These are phyloP conservation scores for Mychonastes homosphaera DNA, from an alignment of 139 green algal genomes.

Conservation along the genomic window DNA sequence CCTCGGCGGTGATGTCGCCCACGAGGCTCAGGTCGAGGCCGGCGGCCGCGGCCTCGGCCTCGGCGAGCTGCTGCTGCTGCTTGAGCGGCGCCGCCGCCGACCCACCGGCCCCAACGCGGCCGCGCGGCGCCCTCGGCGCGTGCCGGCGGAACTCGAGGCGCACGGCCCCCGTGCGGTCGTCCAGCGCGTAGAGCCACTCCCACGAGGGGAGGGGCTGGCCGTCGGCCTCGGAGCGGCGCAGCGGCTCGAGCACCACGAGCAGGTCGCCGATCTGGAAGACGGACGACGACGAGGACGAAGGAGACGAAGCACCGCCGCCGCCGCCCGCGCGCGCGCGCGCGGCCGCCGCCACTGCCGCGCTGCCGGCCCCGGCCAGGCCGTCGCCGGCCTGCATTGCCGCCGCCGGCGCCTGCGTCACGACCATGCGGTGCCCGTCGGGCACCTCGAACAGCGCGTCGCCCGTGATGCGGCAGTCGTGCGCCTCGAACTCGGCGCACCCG, in stretches of 20 bases:
- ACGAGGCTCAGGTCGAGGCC: no score
- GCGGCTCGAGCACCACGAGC: background rate
- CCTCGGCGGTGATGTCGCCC: no score
- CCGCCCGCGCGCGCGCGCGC: background rate
- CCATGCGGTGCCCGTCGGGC: constrained; percentile 66
- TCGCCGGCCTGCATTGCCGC: background rate
- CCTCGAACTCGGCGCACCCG: constrained; percentile 84
- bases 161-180: background rate
- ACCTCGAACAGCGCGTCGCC: constrained; percentile 60
- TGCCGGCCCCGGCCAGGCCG: constrained; percentile 2
- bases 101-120: no score
- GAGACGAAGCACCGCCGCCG: background rate
- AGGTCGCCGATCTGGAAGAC: background rate
- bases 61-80: no score
- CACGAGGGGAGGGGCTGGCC: constrained; percentile 27
- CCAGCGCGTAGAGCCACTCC: constrained; percentile 46
- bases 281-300: background rate
- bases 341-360: background rate
- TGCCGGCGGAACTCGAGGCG: constrained; percentile 25
- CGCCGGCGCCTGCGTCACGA: constrained; percentile 30
- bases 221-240: background rate
- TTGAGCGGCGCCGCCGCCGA: no score
- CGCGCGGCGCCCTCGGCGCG: no score
- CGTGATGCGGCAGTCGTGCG: constrained; percentile 37
- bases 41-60: no score